Base-by-base conservation (phyloP, 2,329 filamentous ascomycete genomes). In the Pseudocercospora macadamiae region DNA sequence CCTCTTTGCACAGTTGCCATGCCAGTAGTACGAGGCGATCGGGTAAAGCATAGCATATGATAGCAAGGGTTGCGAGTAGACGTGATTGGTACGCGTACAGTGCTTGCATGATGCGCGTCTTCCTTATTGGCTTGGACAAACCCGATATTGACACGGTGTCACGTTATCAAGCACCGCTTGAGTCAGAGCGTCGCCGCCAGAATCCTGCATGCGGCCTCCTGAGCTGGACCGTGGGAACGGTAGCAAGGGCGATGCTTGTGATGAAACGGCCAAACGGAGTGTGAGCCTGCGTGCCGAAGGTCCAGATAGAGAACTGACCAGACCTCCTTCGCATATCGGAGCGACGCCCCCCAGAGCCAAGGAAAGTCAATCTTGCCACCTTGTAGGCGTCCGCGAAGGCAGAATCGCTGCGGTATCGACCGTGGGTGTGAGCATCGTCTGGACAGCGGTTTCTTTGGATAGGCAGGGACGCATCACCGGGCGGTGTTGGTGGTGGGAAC, bases 71-170 rank as follows among this genome's bases (percentile, higher is more conserved):
- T 19, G 51, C 48, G 42, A 45, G 48, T 23, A 59, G 59, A 63
- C 61, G 63, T 64, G 63, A 66, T 62, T 66, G 61, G 64, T 55
- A 58, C 53, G 60, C 55, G 58, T 59, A 55, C 14, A 59, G 52
- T 59, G 57, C 30, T 39, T 59, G 57, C 57, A 59, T 51, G 18
- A 52, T 32, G 45, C 42, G 52, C 44, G 26, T n/a, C 34, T 37
- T 26, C 30, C 52, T 59, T 10, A 59, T 55, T 59, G 57, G 57
- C 26, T 19, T 34, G 51, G 51, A 37, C 47, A 58, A 61, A 59
- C 63, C 36, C 54, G 63, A 64, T 60, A 64, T 26, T 62, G 36
- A 26, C 54, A 51, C 63, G 63, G 51, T 48, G 48, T 60, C 57
- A 63, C 61, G 61, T 47, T 61, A 63, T 37, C 34, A 4, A n/a